Evolutionary conservation across 2,329 filamentous ascomycete species (phyloP).

Genomic region (Clonostachys rhizophaga): DNA sequence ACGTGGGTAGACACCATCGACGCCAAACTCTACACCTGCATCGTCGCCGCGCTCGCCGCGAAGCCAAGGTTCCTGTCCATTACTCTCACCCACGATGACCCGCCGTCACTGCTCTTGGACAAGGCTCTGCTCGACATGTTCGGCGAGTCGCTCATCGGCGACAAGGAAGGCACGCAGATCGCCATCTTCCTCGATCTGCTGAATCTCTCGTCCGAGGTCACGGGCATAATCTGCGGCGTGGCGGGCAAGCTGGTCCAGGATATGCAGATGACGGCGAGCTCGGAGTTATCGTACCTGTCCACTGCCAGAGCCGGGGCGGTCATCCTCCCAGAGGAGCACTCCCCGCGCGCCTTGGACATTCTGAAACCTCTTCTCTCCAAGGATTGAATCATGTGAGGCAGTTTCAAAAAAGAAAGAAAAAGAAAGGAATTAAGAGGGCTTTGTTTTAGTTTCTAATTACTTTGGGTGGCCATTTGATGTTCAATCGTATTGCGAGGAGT

Average conservation of each 20-base stretch:
- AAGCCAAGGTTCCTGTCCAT: conserved; percentile 70
- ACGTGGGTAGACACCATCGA: conserved; percentile 58
- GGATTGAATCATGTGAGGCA: conserved; percentile 6
- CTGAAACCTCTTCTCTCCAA: conserved; percentile 48
- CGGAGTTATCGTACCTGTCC: conserved; percentile 86
- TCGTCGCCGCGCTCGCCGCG: conserved; percentile 55
- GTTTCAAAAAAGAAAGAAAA: neutral
- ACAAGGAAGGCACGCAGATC: conserved; percentile 66
- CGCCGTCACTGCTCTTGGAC: conserved; percentile 70
- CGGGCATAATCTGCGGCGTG: conserved; percentile 92
- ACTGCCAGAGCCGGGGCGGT: conserved; percentile 87
- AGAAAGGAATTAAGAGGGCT: neutral
- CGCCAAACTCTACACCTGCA: conserved; percentile 56
- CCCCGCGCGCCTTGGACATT: conserved; percentile 69
- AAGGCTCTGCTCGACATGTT: conserved; percentile 61
- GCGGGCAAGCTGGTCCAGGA: conserved; percentile 77
- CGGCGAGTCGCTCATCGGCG: conserved; percentile 70
- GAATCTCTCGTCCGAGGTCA: conserved; percentile 78
- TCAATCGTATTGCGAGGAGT: no score
- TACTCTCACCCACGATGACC: conserved; percentile 68
- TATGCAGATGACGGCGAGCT: conserved; percentile 48
- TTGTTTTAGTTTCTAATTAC: no score
- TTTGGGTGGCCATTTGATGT: no score
- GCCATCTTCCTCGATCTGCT: conserved; percentile 87
- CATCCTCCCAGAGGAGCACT: conserved; percentile 72